phyloP scores from a whole-genome alignment of 257 asterid species.

The Capsicum chinense region DNA sequence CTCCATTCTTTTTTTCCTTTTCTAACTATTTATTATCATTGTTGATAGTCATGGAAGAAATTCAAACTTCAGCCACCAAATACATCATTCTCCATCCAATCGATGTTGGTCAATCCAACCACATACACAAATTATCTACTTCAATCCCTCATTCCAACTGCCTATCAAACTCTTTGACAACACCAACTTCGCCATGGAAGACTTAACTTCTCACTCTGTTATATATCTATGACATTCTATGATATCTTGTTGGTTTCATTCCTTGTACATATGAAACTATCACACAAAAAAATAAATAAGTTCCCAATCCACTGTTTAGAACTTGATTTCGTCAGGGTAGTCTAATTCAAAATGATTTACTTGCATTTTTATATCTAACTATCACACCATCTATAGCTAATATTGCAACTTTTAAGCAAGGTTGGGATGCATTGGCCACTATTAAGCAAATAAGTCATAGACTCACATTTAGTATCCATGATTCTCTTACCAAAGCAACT shows the following conservation, averaged over 20 bases:
- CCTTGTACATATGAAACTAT: background rate
- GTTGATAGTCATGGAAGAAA: background rate
- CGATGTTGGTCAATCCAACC: background rate
- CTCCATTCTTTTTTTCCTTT: background rate
- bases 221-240: background rate
- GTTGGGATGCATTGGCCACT: background rate
- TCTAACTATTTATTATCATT: background rate
- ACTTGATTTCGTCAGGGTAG: background rate
- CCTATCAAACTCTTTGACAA: background rate
- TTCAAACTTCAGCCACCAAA: background rate
- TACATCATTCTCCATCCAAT: background rate
- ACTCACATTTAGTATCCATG: background rate
- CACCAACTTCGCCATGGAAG: background rate
- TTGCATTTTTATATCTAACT: background rate
- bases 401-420: background rate
- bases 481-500: background rate
- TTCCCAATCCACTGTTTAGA: background rate
- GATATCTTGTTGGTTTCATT: background rate
- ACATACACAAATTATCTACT: background rate
- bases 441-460: background rate
- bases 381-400: background rate
- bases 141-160: background rate
- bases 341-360: background rate
- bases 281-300: background rate
- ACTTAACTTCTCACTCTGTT: background rate